Conservation (phyloP, 106 monocot genomes). For the Iris macrosiphon region DNA sequence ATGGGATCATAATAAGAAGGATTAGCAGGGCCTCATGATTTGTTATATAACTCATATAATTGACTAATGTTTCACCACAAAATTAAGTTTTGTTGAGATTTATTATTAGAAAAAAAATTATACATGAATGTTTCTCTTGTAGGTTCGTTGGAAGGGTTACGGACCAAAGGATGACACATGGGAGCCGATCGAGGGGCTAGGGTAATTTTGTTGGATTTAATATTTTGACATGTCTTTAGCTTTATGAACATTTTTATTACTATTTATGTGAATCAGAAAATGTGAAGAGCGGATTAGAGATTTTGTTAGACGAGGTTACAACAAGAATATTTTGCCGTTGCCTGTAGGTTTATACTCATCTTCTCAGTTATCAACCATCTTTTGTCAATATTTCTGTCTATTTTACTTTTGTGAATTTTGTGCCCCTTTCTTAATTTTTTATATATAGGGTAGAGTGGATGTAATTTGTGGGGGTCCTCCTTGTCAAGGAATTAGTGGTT, state of each 20-base stretch:
- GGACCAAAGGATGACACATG: slow-evolving; percentile 42
- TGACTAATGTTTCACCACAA: no score
- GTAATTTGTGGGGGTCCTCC: slow-evolving; percentile 94
- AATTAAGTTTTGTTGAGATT: no score
- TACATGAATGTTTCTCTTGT: no score
- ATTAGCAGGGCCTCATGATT: no score
- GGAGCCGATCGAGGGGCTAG: slow-evolving; percentile 41
- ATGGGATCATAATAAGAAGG: no score
- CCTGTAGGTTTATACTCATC: slow-evolving; percentile 21
- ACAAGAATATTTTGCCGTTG: slow-evolving; percentile 26
- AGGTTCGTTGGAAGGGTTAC: slow-evolving; percentile 67
- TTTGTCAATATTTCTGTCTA: not conserved
- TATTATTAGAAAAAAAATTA: no score
- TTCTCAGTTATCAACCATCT: not conserved
- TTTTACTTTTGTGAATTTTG: not conserved
- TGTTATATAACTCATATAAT: no score
- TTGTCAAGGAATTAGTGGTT: slow-evolving; percentile 87
- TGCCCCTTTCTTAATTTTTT: not conserved
- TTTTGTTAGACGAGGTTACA: slow-evolving; percentile 40
- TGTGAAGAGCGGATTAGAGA: slow-evolving; percentile 28
- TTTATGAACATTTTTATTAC: no score
- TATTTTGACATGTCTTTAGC: no score
- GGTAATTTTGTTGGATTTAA: no score
- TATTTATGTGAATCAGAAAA: slow-evolving; percentile 16
- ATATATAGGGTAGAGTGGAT: slow-evolving; percentile 58